phyloP scores from a whole-genome alignment of 176 grass and related monocot genomes.

The Rhynchospora tenuis region DNA sequence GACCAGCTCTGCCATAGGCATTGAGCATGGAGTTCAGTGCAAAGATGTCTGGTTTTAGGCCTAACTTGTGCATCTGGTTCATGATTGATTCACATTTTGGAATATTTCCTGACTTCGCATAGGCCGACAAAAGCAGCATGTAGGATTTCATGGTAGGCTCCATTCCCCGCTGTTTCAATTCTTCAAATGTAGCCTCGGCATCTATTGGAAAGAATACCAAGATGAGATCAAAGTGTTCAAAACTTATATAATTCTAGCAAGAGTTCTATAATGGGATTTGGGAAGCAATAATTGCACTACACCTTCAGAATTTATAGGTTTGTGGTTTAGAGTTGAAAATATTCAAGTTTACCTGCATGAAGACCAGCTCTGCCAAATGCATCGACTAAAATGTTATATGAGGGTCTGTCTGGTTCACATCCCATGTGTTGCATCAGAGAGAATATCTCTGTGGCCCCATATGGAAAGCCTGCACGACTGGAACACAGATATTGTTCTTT shows the following conservation, averaged over 20 bases:
- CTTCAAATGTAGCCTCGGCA: slow-evolving; percentile 55
- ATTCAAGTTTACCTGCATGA: slow-evolving; percentile 39
- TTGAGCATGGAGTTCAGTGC: slow-evolving; percentile 91
- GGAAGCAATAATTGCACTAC: neutral
- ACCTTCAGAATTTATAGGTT: neutral
- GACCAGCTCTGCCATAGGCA: slow-evolving; percentile 64
- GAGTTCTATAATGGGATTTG: neutral
- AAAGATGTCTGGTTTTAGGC: slow-evolving; percentile 62
- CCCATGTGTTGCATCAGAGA: slow-evolving; percentile 84
- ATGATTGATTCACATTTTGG: slow-evolving; percentile 67
- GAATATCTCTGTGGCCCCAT: slow-evolving; percentile 76
- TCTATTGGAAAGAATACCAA: slow-evolving; percentile 31
- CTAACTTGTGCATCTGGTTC: slow-evolving; percentile 86
- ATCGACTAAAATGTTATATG: slow-evolving; percentile 91
- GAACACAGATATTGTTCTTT: neutral
- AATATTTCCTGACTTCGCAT: slow-evolving; percentile 72
- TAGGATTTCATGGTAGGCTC: slow-evolving; percentile 89
- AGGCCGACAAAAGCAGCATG: slow-evolving; percentile 82
- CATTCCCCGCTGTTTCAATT: slow-evolving; percentile 69
- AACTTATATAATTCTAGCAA: neutral
- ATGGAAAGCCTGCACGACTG: slow-evolving; percentile 71
- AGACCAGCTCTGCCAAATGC: slow-evolving; percentile 85
- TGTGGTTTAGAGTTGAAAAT: neutral
- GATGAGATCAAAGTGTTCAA: slow-evolving; percentile 11
- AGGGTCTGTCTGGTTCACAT: slow-evolving; percentile 86